Percentiles rank a stretch among this genome's conserved stretches.
Evolutionary conservation across 441 rosid species (phyloP).

Genomic region (Jatropha podagrica): DNA sequence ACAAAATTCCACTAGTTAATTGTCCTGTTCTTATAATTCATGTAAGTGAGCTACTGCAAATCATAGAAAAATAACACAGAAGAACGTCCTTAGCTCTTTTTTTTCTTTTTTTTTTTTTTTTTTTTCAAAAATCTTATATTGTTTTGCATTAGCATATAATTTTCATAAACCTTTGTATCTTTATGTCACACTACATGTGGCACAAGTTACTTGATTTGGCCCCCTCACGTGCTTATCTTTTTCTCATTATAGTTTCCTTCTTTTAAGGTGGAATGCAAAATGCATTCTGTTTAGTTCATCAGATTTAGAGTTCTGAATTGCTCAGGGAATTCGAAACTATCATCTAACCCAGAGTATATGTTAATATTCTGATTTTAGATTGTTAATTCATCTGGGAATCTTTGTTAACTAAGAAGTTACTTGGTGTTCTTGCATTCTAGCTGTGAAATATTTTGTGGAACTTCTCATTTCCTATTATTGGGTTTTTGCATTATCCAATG

Average conservation of each 20-base stretch:
- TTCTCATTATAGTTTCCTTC: background rate
- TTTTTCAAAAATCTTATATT: background rate
- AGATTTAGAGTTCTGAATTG: background rate
- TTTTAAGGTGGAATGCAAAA: background rate
- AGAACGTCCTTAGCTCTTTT: background rate
- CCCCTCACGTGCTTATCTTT: background rate
- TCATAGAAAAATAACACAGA: background rate
- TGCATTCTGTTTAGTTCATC: background rate
- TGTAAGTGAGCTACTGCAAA: constrained; percentile 50
- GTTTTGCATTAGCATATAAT: background rate
- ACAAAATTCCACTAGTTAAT: constrained; percentile 87
- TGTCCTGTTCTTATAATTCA: constrained; percentile 91
- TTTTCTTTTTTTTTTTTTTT: background rate
- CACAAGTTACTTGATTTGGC: constrained; percentile 8
- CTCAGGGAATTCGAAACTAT: background rate
- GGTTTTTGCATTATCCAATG: background rate
- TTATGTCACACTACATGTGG: background rate
- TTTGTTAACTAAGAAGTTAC: background rate
- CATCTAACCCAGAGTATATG: background rate
- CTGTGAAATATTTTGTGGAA: background rate
- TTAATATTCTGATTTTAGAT: constrained; percentile 6
- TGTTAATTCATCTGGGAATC: background rate
- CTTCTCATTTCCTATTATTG: background rate
- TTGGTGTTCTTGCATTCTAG: background rate
- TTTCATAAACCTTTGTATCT: background rate